Evolutionary conservation across 2,329 filamentous ascomycete species (phyloP).

Genomic region (Cercospora sp.): DNA sequence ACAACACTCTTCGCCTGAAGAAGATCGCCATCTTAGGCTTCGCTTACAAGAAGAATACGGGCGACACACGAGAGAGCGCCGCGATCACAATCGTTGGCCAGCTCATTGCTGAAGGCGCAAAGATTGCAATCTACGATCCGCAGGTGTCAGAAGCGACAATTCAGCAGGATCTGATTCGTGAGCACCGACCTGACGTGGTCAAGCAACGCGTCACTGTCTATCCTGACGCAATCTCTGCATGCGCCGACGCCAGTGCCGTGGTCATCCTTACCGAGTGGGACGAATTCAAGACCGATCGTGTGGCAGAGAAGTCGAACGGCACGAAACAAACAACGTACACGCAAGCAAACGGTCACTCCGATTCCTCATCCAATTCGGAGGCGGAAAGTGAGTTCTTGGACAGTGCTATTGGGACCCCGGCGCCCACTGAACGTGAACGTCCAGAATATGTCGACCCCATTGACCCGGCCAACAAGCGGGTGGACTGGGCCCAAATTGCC

Average conservation of each 20-base stretch:
- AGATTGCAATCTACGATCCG: conserved; percentile 70
- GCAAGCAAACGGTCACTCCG: neutral
- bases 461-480: conserved; percentile 22
- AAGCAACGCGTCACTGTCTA: conserved; percentile 35
- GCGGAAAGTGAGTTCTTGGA: conserved; percentile 25
- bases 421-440: conserved; percentile 11
- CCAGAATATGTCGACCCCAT: conserved; percentile 13
- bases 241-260: conserved; percentile 37
- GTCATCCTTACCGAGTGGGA: conserved; percentile 41
- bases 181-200: conserved; percentile 29
- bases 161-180: conserved; percentile 35
- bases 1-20: conserved; percentile 68
- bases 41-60: conserved; percentile 78
- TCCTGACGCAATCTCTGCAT: conserved; percentile 37
- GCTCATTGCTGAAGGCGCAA: conserved; percentile 62
- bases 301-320: conserved; percentile 1
- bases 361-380: conserved; percentile 21
- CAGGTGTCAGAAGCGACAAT: conserved; percentile 40
- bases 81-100: conserved; percentile 67
- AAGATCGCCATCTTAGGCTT: conserved; percentile 72
- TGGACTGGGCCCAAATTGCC: conserved; percentile 40
- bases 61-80: conserved; percentile 70
- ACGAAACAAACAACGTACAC: neutral
- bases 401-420: conserved; percentile 24
- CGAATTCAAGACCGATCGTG: conserved; percentile 39